Base-by-base conservation (phyloP, 192 early-diverging fungal species). In the Coemansia guatemalensis region DNA sequence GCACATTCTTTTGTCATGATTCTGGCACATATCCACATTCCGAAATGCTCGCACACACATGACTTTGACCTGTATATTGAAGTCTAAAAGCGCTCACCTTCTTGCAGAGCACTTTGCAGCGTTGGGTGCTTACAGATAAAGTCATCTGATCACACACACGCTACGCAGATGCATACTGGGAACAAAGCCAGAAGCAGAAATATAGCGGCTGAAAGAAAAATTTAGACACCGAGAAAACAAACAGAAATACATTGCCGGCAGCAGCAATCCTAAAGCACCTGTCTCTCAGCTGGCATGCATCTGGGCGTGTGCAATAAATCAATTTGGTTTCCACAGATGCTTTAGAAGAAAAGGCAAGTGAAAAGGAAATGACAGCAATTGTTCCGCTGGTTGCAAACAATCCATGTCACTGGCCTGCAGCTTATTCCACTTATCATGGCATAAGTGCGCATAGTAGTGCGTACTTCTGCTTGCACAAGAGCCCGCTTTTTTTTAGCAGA, bases 1-100 rank as follows among this genome's bases (percentile, higher is more conserved):
- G 65, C 29, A 77, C 69, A 77, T 65, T 57, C 32, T 57, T 20
- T 35, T 39, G 39, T 20, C 7, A 23, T 23, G n/a, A 25, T 23
- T 20, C 6, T 53, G 51, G 18, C 27, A 56, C 17, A 29, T 56
- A 25, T 44, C 29, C 47, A 33, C 53, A 22, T 64, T 44, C 56
- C 56, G 44, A 30, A 44, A 44, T 44, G 39, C 39, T 17, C 39
- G 17, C 39, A 44, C 39, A 44, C 39, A 44, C 39, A 44, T 44
- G 39, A 44, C 39, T 17, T 44, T 44, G 14, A 44, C 4, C 39
- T 17, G 39, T 17, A 12, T 44, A 44, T 17, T 4, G 17, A 44
- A 44, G 3, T 12, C 39, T 17, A 17, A 30, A 30, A 17, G 12
- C 39, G 17, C 39, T 14, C 39, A 17, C 12, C 39, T 17, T 44